Base-by-base conservation (phyloP, 164 flowering plant genomes). In the Stephania yunnanensis region DNA sequence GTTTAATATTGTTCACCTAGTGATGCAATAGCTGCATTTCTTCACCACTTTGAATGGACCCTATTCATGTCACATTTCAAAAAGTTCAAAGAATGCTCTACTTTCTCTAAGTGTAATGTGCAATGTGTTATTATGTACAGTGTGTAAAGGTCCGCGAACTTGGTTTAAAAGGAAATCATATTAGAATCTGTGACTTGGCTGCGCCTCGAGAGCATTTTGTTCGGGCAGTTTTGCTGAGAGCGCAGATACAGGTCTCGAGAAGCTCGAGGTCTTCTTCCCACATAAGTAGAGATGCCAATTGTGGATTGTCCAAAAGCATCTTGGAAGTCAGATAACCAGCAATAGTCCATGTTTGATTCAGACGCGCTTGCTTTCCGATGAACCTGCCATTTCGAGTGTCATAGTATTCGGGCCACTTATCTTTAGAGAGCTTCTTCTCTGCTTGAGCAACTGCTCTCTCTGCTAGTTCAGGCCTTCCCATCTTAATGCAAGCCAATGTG, bases 261-360 rank as follows among this genome's bases (percentile, higher is more conserved):
- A 90, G 88, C 75, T 89, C 92, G 46, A 86, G 84, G 68, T 91
- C 96, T 83, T 91, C 96, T 2, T 91, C 87, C 91, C 90, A 90
- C 68, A 81, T 84, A 82, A 91, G 80, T 77, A 79, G 58, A 12
- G 96, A 87, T 8, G 93, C 93, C 85, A 74, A 80, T 71, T 85
- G 86, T 30, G 87, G 88, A 36, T 86, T 85, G 71, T 89, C 83
- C 79, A 92, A 75, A 5, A 92, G 90, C 86, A 90, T 84, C 78
- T 89, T 92, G 19, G 98, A 85, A 9, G 94, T 84, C 55, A 93
- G 78, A 83, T 77, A 93, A 15, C 97, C 95, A 4, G 97, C 91
- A 46, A 90, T 85, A 19, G 95, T 92, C 97, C 97, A 93, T 75
- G 95, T 91, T 74, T 91, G 98, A 77, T 73, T 78, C 30, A 88